Evolutionary conservation across 352 stramenopile species (phyloP).

Genomic region (Phytophthora foliorum): DNA sequence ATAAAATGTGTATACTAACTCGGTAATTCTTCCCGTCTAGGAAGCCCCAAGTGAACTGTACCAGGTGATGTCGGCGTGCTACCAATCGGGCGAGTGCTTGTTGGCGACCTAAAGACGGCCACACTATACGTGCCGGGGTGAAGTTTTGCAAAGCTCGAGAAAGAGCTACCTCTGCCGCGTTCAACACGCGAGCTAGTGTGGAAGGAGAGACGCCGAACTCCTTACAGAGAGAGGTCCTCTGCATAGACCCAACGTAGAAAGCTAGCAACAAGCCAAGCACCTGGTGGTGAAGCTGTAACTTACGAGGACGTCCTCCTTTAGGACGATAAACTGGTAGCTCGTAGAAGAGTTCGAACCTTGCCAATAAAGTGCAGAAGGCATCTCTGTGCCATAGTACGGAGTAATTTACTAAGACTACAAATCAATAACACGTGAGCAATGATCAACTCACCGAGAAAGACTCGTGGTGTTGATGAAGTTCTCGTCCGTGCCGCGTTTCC

Average conservation of each 20-base stretch:
- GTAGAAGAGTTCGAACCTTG: not conserved
- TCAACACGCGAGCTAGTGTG: no score
- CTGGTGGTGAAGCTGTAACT: no score
- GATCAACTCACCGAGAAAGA: not conserved
- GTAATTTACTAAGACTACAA: not conserved
- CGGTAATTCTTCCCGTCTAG: not conserved
- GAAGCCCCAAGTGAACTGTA: constrained; percentile 23
- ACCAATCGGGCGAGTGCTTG: not conserved
- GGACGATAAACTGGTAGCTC: not conserved
- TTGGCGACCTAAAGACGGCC: not conserved
- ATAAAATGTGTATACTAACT: no score
- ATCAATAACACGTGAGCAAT: not conserved
- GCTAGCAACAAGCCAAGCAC: no score
- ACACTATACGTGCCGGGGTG: constrained; percentile 2
- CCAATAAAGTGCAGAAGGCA: no score
- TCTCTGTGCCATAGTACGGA: no score
- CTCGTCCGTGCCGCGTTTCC: not conserved
- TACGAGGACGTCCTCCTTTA: not conserved
- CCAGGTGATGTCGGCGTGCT: not conserved
- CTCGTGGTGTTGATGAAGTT: not conserved
- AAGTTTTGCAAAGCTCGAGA: not conserved
- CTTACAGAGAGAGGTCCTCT: no score
- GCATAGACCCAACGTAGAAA: no score
- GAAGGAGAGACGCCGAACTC: no score
- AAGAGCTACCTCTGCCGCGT: no score